Conservation (phyloP, 1,139 yeast genomes). For the Lodderomyces elongisporus region DNA sequence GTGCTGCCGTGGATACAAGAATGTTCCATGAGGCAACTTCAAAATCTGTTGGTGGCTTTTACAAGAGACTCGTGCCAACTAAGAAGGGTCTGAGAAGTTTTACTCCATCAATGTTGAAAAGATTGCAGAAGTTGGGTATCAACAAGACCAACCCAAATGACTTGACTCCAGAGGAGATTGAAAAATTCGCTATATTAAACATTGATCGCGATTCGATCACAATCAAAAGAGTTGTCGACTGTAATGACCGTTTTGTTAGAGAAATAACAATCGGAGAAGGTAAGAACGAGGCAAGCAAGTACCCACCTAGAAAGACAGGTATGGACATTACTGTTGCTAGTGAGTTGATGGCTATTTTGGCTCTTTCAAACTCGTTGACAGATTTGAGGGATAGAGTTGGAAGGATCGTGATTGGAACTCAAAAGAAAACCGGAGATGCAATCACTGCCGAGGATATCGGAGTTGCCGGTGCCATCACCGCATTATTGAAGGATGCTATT, state of each 20-base stretch:
- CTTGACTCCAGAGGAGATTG: conserved; percentile 60
- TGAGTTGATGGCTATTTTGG: conserved; percentile 77
- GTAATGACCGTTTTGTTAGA: conserved; percentile 73
- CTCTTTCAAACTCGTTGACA: conserved; percentile 59
- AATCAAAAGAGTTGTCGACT: conserved; percentile 75
- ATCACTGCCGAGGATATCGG: conserved; percentile 77
- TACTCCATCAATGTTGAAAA: conserved; percentile 61
- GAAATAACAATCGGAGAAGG: conserved; percentile 74
- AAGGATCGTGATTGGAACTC: conserved; percentile 65
- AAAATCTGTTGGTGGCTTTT: conserved; percentile 58
- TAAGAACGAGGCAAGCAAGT: conserved; percentile 62
- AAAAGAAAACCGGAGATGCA: conserved; percentile 52
- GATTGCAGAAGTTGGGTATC: conserved; percentile 62
- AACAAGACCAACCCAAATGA: conserved; percentile 63
- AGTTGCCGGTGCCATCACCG: conserved; percentile 77
- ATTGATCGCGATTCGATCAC: conserved; percentile 72
- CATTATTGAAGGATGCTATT: conserved; percentile 72
- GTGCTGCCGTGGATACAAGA: conserved; percentile 82
- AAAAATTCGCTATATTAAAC: conserved; percentile 58
- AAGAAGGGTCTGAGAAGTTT: conserved; percentile 62
- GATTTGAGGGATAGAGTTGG: conserved; percentile 72
- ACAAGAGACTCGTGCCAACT: conserved; percentile 64
- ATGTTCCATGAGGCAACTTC: conserved; percentile 77
- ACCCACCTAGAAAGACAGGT: conserved; percentile 65
- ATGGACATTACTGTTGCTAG: conserved; percentile 82